Base-by-base conservation (phyloP, 768 basidiomycete genomes). In the Gymnopilus dilepis region DNA sequence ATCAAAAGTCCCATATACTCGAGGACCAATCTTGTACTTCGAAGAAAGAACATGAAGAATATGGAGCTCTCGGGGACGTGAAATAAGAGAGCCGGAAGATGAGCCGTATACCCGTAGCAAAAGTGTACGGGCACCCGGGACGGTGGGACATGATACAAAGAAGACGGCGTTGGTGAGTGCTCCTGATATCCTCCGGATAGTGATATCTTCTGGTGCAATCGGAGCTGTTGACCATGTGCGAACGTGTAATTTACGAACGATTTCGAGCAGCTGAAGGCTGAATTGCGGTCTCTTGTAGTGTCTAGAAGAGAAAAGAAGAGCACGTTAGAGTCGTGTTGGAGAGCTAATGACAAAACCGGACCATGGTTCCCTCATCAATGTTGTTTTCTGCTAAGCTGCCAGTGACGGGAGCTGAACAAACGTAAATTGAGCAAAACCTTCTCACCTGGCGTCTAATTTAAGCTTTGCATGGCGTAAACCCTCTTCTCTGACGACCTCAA, bases 101-200 rank as follows among this genome's bases (percentile, higher is more conserved):
- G 92, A 80, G 7, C 97, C 97, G 72, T 98, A 99, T 58, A 99
- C 85, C 62, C 97, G 90, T 61, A 99, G 85, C 9, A 99, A 83
- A 26, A 98, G 74, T 1, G 92, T 96, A 65, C 79, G 82, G 55
- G 78, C 74, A 58, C 73, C 77, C 57, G 76, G 78, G 19, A 74
- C 72, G 31, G 79, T 72, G 37, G 85, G 80, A 70, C 87, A 94
- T 9, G 95, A 93, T 56, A 98, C 90, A 77, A 99, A 99, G 78
- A 94, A 99, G 58, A 99, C 95, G 58, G 93, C 91, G 74, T 99
- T 99, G 41, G 97, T 99, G 65, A 98, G 77, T 11, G 94, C 90
- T 8, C 97, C 96, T 6, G 95, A 94, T 22, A 96, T 90, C 71
- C 91, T 95, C 71, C 80, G 81, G 65, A 98, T 83, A 57, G 79